Evolutionary conservation across 768 basidiomycete genomes (phyloP).

Genomic region (Hemileccinum impolitum): DNA sequence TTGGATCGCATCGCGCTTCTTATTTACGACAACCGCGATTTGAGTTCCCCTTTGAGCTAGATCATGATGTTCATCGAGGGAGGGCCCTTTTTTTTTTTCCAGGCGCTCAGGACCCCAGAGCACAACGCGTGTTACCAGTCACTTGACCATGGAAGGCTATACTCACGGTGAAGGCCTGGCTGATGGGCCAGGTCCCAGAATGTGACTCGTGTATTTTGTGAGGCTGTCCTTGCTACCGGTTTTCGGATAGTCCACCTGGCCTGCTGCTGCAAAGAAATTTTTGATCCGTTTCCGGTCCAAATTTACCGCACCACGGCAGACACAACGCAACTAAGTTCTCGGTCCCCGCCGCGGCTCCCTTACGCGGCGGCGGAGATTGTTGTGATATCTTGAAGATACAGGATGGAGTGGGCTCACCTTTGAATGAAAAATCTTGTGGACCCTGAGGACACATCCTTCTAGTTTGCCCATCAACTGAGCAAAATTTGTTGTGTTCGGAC

Average conservation of each 20-base stretch:
- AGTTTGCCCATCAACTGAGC: constrained; percentile 7
- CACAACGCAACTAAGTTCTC: neutral
- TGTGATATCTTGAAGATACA: neutral
- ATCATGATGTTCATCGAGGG: constrained; percentile 12
- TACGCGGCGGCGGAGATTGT: constrained; percentile 30
- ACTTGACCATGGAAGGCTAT: constrained; percentile 29
- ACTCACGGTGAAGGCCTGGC: constrained; percentile 24
- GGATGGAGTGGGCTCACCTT: neutral
- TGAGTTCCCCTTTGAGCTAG: constrained; percentile 50
- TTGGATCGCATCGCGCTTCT: constrained; percentile 35
- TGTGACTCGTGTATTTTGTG: constrained; percentile 20
- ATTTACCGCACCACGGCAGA: constrained; percentile 8
- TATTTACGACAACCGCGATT: constrained; percentile 42
- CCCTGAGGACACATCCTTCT: too few relatives aligned
- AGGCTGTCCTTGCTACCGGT: constrained; percentile 18
- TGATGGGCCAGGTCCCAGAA: constrained; percentile 12
- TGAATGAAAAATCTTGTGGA: too few relatives aligned
- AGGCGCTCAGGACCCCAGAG: constrained; percentile 27
- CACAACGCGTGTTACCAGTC: constrained; percentile 23
- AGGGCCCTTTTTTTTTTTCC: constrained; percentile 25
- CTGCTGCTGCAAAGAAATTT: constrained; percentile 13
- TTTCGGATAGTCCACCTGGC: constrained; percentile 5
- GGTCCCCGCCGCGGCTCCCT: constrained; percentile 11
- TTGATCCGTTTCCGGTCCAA: constrained; percentile 8
- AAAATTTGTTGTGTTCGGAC: constrained; percentile 17